Evolutionary conservation across 129 eudicot species (phyloP), one percentile per base, ranked within the genome.

Genomic region (Centrapalus pauciflorus): DNA sequence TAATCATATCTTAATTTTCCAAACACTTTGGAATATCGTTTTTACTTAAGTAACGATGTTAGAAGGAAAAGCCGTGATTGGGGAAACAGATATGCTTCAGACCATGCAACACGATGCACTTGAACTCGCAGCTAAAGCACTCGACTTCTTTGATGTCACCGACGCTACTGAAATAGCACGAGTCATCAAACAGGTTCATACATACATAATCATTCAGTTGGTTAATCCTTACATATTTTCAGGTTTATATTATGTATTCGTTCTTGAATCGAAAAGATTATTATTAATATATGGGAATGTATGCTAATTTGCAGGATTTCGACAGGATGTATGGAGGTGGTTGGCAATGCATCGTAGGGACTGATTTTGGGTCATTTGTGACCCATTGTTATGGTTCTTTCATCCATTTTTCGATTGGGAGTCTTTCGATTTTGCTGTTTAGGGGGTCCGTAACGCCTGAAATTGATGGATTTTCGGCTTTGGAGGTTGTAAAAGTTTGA

Each of bases 341-440:
- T 2, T 92, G 98, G 98, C 98, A 88, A 52, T 91, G 98, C 78
- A 91, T 91, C 0, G 96, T 85, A 26, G 98, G 98, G 64, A 92
- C 94, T 16, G 86, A 91, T 79, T 91, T 87, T 62, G 98, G 96
- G 16, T 92, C 98, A 29, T 92, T 85, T 75, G 98, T 92, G 71
- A 92, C 96, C n/a, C 98, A 92, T 68, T 92, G 90, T 71, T 80
- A 11, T 11, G 98, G 98, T 4, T 85, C 96, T 43, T 92, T 92
- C 67, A 92, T 92, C 43, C 75, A 92, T 71, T 92, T 92, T 38
- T 57, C 74, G 68, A 43, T 92, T 16, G 98, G 96, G 2, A 92
- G 79, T 74, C 95, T 92, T 66, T 81, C 96, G 0, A 70, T 92
- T 69, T 64, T 92, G 81, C 84, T 92, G 60, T 92, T 92, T 65